Evolutionary conservation across 2,329 filamentous ascomycete genomes (phyloP).

Genomic region (Dactylellina leptospora): DNA sequence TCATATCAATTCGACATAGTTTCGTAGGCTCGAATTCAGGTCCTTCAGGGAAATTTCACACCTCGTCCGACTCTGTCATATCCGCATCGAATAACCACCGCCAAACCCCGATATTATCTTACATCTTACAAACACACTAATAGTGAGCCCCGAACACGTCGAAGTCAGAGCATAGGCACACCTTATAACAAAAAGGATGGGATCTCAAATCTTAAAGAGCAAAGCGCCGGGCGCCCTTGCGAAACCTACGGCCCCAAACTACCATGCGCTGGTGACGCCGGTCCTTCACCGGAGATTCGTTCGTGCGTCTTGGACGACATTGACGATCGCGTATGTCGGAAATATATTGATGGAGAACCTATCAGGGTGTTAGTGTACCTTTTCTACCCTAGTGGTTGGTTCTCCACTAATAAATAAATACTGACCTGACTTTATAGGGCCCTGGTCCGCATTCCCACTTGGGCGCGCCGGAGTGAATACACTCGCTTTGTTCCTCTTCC

Average conservation of each 20-base stretch:
- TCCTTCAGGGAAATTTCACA: too few relatives aligned
- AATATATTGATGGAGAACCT: conserved; percentile 56
- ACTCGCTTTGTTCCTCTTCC: conserved; percentile 55
- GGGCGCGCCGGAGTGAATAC: conserved; percentile 54
- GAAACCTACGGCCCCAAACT: conserved; percentile 55
- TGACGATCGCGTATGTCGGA: conserved; percentile 55
- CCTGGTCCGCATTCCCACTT: conserved; percentile 56
- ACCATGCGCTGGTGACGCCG: conserved; percentile 56
- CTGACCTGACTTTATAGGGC: conserved; percentile 34
- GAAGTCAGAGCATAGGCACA: too few relatives aligned
- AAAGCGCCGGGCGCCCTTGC: conserved; percentile 49
- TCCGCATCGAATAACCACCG: too few relatives aligned
- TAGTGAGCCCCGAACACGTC: too few relatives aligned
- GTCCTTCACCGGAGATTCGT: conserved; percentile 57
- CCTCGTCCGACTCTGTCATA: too few relatives aligned
- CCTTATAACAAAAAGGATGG: too few relatives aligned
- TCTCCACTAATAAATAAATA: conserved; percentile 7
- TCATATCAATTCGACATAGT: too few relatives aligned
- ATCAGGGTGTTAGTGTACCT: conserved; percentile 53
- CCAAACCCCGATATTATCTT: too few relatives aligned
- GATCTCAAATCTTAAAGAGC: conserved; percentile 44
- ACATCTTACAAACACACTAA: too few relatives aligned
- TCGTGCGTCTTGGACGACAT: conserved; percentile 54
- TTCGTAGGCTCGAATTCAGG: too few relatives aligned
- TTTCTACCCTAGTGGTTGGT: neutral